Base-by-base conservation (phyloP, 2,329 filamentous ascomycete species). In the Aaosphaeria pasadenensis region DNA sequence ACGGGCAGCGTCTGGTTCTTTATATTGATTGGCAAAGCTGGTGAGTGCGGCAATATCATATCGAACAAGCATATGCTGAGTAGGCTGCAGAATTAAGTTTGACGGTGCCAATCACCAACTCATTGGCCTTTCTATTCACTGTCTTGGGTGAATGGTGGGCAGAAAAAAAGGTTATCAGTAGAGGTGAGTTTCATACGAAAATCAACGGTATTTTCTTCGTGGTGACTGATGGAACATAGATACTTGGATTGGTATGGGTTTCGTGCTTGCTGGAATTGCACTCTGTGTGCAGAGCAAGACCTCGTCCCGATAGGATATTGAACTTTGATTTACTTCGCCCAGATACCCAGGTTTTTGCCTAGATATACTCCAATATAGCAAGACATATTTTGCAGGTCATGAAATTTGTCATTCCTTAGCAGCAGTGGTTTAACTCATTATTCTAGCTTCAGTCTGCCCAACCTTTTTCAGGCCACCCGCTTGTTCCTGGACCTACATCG, bases 1-100 rank as follows among this genome's bases (percentile, higher is more conserved):
- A 96, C 92, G 3, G 92, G 92, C 30, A 95, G 90, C 64, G 80
- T 96, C 47, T 97, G 92, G 92, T 97, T 97, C 73, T 97, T 97
- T 61, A 72, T 97, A 57, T 76, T 97, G 55, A 92, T 97, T 72
- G 92, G 92, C 5, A 84, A 94, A 69, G 91, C 91, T 61, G 91
- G 91, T 95, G 72, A 59, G 87, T 80, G 30, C 9, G 33, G n/a
- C 9, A 36, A 9, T 9, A n/a, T 9, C 7, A 36, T 36, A 36
- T 9, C 9, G 33, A n/a, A 2, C 33, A 36, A 9, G 7, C 33
- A 36, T 36, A 9, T 9, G n/a, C 33, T 36, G 33, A 36, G 9
- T 36, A 9, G 33, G 33, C 9, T 3, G n/a, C 58, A 94, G 92
- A 97, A 71, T 67, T 97, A 58, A 96, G 91, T 64, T 76, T 97